Evolutionary conservation across 2,329 filamentous ascomycete genomes (phyloP), one percentile per base, ranked within the genome.

Genomic region (Hymenoscyphus linearis): DNA sequence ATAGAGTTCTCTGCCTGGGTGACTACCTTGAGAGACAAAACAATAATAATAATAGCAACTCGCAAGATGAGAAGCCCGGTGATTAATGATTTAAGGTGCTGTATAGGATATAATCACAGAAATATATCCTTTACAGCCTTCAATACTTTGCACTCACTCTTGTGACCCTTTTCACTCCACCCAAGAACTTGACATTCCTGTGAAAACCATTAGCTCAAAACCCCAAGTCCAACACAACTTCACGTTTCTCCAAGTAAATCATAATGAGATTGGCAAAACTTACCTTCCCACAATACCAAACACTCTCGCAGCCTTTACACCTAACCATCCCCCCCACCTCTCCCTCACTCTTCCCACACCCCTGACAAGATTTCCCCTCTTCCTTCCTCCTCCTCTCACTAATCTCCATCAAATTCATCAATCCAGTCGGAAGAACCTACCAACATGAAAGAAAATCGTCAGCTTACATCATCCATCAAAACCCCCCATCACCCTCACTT

Each of bases 211-310:
- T 18, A 59, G 47, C 13, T 52, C 26, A 13, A 1, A 58, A 16
- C 16, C 9, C 4, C 2, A 50, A 50, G 3, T 50, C 44, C 44
- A 22, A 13, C 18, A 50, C 6, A 1, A 34, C 13, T 27, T 2
- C 9, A 18, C 16, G 55, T 26, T 22, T 4, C 26, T 25, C n/a
- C 18, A 25, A 3, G 9, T 58, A 13, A 6, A 4, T 25, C n/a
- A 35, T 25, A 27, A 58, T 14, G 16, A 14, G n/a, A 52, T 12
- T 10, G 27, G 22, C 37, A 55, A 57, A 34, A 64, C 63, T 25
- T 61, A 70, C 70, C 65, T 70, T 72, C 12, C 65, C 64, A 60
- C 70, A 72, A 65, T 72, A 72, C 68, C 68, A 70, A 31, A 68
- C 68, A 22, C 58, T 55, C 40, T 60, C 63, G 60, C 70, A 72